A percentile compares a stretch with the other conserved stretches of the same genome.
These are phyloP conservation scores for Castanea crenata DNA, from an alignment of 306 rosid species.

Conservation along the genomic window DNA sequence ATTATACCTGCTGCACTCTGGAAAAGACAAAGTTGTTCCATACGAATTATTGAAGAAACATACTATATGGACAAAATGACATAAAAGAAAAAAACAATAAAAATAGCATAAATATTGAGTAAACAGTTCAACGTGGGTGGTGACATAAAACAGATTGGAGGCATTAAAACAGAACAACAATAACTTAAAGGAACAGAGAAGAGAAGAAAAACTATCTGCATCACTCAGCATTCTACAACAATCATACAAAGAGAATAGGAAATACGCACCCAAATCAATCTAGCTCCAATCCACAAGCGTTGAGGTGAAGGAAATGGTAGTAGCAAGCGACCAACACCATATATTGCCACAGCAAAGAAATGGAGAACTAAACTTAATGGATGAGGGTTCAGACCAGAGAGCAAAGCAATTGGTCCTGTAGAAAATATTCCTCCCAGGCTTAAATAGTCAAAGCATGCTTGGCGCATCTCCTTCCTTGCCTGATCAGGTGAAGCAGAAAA, in stretches of 20 bases:
- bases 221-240: neutral
- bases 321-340: conserved; percentile 60
- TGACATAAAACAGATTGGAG: too few species aligned
- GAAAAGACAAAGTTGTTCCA: conserved; percentile 5
- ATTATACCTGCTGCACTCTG: conserved; percentile 52
- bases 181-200: neutral
- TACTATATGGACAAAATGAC: neutral
- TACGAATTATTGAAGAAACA: neutral
- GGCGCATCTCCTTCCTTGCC: conserved; percentile 51
- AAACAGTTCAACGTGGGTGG: too few species aligned
- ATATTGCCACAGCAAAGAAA: conserved; percentile 65
- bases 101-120: too few species aligned
- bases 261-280: conserved; percentile 49
- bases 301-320: conserved; percentile 61
- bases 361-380: conserved; percentile 64
- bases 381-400: conserved; percentile 58
- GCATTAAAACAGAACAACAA: too few species aligned
- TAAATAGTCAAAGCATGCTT: conserved; percentile 58
- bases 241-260: neutral
- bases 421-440: conserved; percentile 54
- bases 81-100: too few species aligned
- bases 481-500: conserved; percentile 43
- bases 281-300: conserved; percentile 54
- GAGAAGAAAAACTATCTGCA: neutral
- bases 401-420: conserved; percentile 52